Evolutionary conservation across 257 asterid genomes (phyloP).

Genomic region (Henckelia pumila): DNA sequence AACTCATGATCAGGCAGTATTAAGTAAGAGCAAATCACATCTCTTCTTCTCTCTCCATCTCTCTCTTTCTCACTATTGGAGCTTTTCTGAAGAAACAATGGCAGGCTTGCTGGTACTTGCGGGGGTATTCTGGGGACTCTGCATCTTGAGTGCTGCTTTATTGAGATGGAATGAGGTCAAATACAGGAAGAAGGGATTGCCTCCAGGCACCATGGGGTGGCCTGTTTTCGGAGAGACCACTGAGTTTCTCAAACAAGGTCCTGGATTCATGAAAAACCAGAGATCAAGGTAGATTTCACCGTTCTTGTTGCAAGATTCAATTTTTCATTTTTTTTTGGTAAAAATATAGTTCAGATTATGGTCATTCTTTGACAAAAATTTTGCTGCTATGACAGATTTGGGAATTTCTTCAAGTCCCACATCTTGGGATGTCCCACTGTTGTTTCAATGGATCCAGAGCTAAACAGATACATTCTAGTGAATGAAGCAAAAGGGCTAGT

Average conservation of each 20-base stretch:
- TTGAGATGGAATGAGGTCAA: constrained; percentile 85
- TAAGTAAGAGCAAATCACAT: constrained; percentile 48
- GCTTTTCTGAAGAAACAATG: constrained; percentile 60
- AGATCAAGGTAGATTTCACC: constrained; percentile 64
- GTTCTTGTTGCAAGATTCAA: constrained; percentile 19
- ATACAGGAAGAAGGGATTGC: constrained; percentile 78
- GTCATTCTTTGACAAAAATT: background rate
- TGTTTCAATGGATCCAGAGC: constrained; percentile 83
- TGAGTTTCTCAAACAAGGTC: constrained; percentile 93
- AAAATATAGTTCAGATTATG: background rate
- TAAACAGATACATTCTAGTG: constrained; percentile 68
- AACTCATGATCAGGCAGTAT: constrained; percentile 61
- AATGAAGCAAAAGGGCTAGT: constrained; percentile 86
- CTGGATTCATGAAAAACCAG: constrained; percentile 84
- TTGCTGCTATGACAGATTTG: constrained; percentile 46
- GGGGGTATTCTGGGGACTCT: constrained; percentile 57
- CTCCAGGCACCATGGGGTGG: constrained; percentile 99
- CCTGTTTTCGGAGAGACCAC: constrained; percentile 97
- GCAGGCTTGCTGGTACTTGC: constrained; percentile 54
- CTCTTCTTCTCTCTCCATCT: background rate
- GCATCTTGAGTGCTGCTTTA: constrained; percentile 65
- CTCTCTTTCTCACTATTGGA: constrained; percentile 35
- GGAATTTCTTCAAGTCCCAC: constrained; percentile 79
- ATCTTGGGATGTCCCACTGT: constrained; percentile 79
- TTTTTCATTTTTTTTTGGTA: background rate